A percentile compares a stretch with the other conserved stretches of the same genome.
These are phyloP conservation scores for Aurantiochytrium sp. DNA, from an alignment of 108 stramenopile genomes.

Conservation along the genomic window DNA sequence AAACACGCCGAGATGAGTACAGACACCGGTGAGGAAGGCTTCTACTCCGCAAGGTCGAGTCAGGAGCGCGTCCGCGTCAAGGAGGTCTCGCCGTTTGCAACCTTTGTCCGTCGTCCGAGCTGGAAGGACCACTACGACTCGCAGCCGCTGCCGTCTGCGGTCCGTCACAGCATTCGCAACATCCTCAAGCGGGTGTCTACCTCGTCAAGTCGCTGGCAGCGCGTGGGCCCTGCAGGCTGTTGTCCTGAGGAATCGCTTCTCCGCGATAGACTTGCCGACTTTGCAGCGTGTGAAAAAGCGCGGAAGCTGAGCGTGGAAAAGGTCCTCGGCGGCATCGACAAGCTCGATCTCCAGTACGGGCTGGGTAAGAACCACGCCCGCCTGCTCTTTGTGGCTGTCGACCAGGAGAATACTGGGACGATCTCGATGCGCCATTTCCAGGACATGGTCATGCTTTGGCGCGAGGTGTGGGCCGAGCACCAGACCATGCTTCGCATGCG, in stretches of 20 bases:
- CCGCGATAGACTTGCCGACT: background rate
- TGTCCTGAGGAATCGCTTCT: background rate
- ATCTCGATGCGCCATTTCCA: background rate
- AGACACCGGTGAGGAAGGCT: no score
- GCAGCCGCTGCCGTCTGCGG: background rate
- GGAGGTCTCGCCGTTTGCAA: background rate
- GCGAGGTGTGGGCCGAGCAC: conserved; percentile 14
- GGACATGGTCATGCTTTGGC: background rate
- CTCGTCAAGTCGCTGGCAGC: background rate
- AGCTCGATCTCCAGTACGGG: background rate
- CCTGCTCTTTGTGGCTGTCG: conserved; percentile 10
- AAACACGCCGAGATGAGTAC: no score
- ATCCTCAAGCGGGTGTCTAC: background rate
- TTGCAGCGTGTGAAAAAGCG: background rate
- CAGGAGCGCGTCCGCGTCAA: background rate
- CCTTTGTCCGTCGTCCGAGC: conserved; percentile 19
- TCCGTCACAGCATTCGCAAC: background rate
- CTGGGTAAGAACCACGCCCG: background rate
- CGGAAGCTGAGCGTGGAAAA: background rate
- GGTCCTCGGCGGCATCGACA: background rate
- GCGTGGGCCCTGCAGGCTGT: background rate
- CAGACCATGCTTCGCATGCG: background rate
- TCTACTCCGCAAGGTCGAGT: no score
- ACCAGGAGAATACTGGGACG: background rate
- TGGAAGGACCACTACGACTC: conserved; percentile 12